These are phyloP conservation scores for Hemisphaericaspora xylanilytica DNA, from an alignment of 1,139 yeast genomes.

Conservation along the genomic window DNA sequence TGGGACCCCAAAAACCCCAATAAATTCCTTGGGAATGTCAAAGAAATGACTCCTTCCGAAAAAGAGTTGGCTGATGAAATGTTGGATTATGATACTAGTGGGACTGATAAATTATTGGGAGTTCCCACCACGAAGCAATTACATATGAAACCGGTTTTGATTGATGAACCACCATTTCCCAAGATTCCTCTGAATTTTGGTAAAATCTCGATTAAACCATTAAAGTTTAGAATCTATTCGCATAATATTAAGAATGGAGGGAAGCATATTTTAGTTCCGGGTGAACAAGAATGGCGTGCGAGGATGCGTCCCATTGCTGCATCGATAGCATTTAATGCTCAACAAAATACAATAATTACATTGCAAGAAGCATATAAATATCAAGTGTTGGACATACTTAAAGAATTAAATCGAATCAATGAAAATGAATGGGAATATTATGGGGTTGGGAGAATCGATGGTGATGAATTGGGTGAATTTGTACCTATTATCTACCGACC, in stretches of 20 bases:
- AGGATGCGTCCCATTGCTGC: constrained; percentile 24
- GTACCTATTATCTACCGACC: constrained; percentile 32
- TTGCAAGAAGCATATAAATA: constrained; percentile 37
- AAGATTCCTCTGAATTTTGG: constrained; percentile 17
- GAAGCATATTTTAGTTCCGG: constrained; percentile 24
- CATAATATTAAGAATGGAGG: constrained; percentile 41
- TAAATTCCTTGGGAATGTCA: constrained; percentile 24
- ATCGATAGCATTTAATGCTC: constrained; percentile 29
- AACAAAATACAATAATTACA: constrained; percentile 27
- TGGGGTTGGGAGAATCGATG: constrained; percentile 38
- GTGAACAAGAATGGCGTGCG: constrained; percentile 32
- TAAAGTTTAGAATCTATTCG: constrained; percentile 34
- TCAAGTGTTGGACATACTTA: constrained; percentile 33
- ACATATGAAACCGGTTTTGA: constrained; percentile 16
- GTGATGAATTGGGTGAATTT: constrained; percentile 31
- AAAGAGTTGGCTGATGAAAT: constrained; percentile 16
- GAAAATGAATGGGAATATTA: constrained; percentile 29
- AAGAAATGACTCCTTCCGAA: constrained; percentile 20
- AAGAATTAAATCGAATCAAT: constrained; percentile 26
- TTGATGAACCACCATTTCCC: constrained; percentile 18
- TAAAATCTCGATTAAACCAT: constrained; percentile 14
- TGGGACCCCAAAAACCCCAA: constrained; percentile 17
- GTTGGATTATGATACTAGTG: constrained; percentile 9
- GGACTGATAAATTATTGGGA: constrained; percentile 4
- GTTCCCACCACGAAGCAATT: constrained; percentile 7